phyloP scores from a whole-genome alignment of 768 basidiomycete genomes.

The Exsudoporus frostii region DNA sequence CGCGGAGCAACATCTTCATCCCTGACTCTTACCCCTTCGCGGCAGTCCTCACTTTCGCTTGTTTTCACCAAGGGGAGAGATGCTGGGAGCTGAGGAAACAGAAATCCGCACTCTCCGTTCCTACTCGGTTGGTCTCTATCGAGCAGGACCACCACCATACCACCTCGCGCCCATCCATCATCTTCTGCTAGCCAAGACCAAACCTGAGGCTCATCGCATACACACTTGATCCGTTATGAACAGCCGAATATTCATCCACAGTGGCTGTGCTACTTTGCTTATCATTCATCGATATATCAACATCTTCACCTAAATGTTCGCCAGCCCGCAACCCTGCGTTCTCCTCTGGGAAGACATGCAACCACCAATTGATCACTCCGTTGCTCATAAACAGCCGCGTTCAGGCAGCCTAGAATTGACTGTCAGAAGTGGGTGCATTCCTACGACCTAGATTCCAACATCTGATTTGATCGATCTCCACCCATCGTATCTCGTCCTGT shows the following conservation, averaged over 20 bases:
- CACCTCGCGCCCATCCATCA: background rate
- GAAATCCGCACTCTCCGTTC: background rate
- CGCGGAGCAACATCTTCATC: constrained; percentile 11
- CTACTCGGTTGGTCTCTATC: background rate
- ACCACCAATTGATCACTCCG: background rate
- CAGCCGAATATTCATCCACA: background rate
- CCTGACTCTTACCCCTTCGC: background rate
- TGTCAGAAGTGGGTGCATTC: background rate
- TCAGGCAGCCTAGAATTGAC: background rate
- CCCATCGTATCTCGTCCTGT: constrained; percentile 9
- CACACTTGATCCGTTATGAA: background rate
- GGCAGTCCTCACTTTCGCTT: background rate
- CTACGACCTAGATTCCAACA: constrained; percentile 2
- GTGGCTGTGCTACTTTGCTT: background rate
- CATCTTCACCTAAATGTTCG: background rate
- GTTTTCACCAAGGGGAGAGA: background rate
- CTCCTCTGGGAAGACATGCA: background rate
- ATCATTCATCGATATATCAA: background rate
- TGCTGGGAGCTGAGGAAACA: background rate
- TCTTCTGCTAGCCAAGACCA: background rate
- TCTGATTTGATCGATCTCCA: constrained; percentile 22
- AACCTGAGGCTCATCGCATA: background rate
- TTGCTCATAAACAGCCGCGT: background rate
- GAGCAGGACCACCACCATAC: background rate
- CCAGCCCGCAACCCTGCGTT: background rate